Evolutionary conservation across 1,139 yeast species (phyloP), one percentile per base, ranked within the genome.

Genomic region (Nakaseomyces bracarensis): DNA sequence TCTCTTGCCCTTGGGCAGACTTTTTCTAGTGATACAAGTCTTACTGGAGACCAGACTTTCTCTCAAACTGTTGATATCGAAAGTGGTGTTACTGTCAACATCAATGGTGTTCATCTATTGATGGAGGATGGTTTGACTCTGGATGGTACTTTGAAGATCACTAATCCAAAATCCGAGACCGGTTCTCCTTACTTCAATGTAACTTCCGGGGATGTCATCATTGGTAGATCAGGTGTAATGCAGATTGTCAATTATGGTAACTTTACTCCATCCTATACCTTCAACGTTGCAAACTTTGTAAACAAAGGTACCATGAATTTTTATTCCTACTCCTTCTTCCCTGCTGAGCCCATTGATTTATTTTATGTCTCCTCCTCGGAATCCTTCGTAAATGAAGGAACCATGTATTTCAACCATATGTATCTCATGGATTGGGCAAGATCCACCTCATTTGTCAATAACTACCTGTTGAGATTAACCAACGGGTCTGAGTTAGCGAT

Each of bases 221-320:
- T 28, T 3, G 31, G 31, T 10, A 14, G 19, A 8, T 16, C 13
- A 10, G 31, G 23, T 19, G 5, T 4, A 21, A 30, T 30, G 35
- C 6, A 30, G 2, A 11, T 30, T 6, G 10, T 15, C 31, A n/a
- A 6, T 10, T 13, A 13, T 18, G 25, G 25, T 7, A 28, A 28
- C 35, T 13, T 22, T 7, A 2, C 18, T 8, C 23, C 35, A 11
- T 10, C 21, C 13, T 30, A 10, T 22, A 30, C 9, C 23, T 30
- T 30, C 35, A 30, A 11, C 23, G 35, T 30, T 7, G 23, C 7
- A 2, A 11, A 30, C 13, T 30, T 30, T 22, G 13, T 18, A 4
- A 30, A 30, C 23, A 19, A 19, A 9, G 35, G 35, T 30, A 30
- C 23, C 16, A 30, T 30, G n/a, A n/a, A n/a, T n/a, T n/a, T n/a